Evolutionary conservation across 108 stramenopile species (phyloP), one percentile per base, ranked within the genome.

Genomic region (Cyclotella baltica): DNA sequence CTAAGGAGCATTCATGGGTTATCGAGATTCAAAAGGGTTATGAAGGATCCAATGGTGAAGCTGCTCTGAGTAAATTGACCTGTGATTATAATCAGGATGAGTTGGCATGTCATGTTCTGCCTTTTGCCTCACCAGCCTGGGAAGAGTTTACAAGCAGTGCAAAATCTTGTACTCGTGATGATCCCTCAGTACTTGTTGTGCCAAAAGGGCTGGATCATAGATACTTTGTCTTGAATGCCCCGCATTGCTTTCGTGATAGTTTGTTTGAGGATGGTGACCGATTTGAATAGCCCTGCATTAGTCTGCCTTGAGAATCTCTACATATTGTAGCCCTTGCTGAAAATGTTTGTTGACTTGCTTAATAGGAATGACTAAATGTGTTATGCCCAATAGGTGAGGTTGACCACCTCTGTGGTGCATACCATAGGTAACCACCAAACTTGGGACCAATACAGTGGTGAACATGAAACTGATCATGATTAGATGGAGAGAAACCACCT

Each of bases 221-320:
- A 40, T 95, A 90, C 67, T 95, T 92, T 75, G 94, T 95, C n/a
- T 75, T 53, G 18, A 79, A 77, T 67, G 88, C 93, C 30, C 87
- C 89, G 13, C n/a, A 87, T 10, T 94, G 93, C 63, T 94, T 92
- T 75, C 52, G 68, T 25, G 77, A 83, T 15, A 85, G 73, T 73
- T 27, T 64, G 31, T 73, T 64, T 53, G 62, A 71, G 31, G 38
- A 36, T 29, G 66, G 3, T 57, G 67, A 61, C 34, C 16, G 31
- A 3, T 61, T 61, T 61, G n/a, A n/a, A n/a, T n/a, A n/a, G n/a
- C n/a, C n/a, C n/a, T n/a, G n/a, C n/a, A n/a, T n/a, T n/a, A n/a
- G n/a, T n/a, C n/a, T n/a, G n/a, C n/a, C n/a, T n/a, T n/a, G n/a
- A n/a, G n/a, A n/a, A n/a, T n/a, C n/a, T n/a, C n/a, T n/a, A n/a